Base-by-base conservation (phyloP, 768 basidiomycete genomes). In the Rhodotorula sphaerocarpa region DNA sequence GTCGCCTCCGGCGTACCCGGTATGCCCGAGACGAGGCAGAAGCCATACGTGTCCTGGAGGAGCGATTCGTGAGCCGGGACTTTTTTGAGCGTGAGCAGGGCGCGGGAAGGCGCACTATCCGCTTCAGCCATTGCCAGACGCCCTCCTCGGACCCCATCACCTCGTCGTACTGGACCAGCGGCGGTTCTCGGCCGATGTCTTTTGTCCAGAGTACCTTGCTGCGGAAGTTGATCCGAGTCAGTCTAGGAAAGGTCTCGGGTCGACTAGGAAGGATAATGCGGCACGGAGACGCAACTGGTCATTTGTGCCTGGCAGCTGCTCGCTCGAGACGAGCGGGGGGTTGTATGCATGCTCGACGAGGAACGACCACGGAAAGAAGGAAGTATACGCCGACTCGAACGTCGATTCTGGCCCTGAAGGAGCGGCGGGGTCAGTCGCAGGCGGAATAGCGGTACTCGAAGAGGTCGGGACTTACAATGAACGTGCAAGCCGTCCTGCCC, bases 351-450 rank as follows among this genome's bases (percentile, higher is more conserved):
- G 83, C 64, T 76, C 73, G 70, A 80, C 79, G 6, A 96, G 80
- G 86, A 90, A 93, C 42, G 82, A 77, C 86, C 89, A 90, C 0
- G 92, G 90, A 71, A 88, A 96, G 53, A 85, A 68, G 0, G 90
- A 92, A n/a, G 80, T 75, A 73, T 96, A 92, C 2, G 79, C 77
- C 53, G 80, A 76, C 34, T 64, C 16, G 81, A 75, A 4, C 80
- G 80, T 7, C 80, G 82, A 25, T 18, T 48, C 39, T 1, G 65
- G 66, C 66, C 69, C 63, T 70, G 61, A 48, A 23, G 7, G 9
- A 21, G 15, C 1, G 0, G 21, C 53, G 36, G 12, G 39, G 23
- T n/a, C 25, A 34, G 12, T 14, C 27, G 15, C 21, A 27, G 28
- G 15, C 10, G 28, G 18, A n/a, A n/a, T n/a, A n/a, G 27, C 23